phyloP scores from a whole-genome alignment of 352 stramenopile species.

The Peronospora farinosa region DNA sequence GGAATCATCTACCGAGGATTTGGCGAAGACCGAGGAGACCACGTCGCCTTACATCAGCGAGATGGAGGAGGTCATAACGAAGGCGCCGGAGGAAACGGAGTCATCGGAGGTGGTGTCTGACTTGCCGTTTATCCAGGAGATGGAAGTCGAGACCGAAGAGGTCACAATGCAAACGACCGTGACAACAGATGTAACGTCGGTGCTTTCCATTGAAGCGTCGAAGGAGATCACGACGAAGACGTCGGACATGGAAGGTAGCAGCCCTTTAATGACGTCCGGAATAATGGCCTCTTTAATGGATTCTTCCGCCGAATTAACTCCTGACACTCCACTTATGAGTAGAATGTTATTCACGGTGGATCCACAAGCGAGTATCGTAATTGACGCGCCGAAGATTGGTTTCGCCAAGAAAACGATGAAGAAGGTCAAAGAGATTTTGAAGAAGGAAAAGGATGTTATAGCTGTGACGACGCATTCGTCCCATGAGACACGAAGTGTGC shows the following conservation, averaged over 20 bases:
- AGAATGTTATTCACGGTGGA: not conserved
- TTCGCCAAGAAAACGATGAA: not conserved
- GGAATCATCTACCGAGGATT: too few species aligned
- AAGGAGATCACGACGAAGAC: too few species aligned
- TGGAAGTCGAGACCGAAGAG: too few species aligned
- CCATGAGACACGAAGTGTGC: constrained; percentile 1
- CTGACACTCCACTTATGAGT: not conserved
- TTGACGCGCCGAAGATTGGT: not conserved
- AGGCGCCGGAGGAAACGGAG: not conserved
- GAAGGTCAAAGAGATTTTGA: constrained; percentile 1
- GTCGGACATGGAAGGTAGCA: not conserved
- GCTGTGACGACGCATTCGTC: not conserved
- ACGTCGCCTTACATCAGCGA: too few species aligned
- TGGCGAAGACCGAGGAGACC: too few species aligned
- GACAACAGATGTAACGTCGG: too few species aligned
- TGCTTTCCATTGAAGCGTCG: too few species aligned
- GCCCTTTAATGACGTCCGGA: not conserved
- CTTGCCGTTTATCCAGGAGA: too few species aligned
- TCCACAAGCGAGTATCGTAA: not conserved
- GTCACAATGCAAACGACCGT: too few species aligned
- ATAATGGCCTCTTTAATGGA: not conserved
- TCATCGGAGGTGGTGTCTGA: not conserved
- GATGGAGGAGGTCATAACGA: too few species aligned
- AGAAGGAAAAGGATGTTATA: not conserved
- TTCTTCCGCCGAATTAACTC: not conserved